Percentiles rank a stretch among this genome's conserved stretches.
phyloP scores from a whole-genome alignment of 495 filamentous ascomycete species.

The Penicillium maclennaniae region DNA sequence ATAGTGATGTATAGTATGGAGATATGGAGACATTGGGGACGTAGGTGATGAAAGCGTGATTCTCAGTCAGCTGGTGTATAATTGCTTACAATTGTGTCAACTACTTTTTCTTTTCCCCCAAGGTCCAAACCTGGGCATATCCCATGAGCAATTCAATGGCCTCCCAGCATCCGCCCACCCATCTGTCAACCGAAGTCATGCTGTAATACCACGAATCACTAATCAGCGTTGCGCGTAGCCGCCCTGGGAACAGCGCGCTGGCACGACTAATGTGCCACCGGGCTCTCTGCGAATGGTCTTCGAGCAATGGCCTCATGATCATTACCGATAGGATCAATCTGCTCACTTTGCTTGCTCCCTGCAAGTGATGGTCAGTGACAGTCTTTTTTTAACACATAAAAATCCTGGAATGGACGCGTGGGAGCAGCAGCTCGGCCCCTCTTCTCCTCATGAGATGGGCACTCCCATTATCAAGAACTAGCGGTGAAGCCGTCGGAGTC shows the following conservation, averaged over 20 bases:
- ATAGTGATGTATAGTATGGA: neutral
- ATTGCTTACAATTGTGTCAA: neutral
- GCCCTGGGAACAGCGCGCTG: neutral
- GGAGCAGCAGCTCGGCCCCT: neutral
- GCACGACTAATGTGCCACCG: neutral
- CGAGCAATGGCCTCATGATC: neutral
- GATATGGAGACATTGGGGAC: no score
- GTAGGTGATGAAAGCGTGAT: no score
- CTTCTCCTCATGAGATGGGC: neutral
- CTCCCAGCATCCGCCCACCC: neutral
- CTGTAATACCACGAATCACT: neutral
- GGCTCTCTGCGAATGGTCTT: neutral
- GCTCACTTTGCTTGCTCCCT: neutral
- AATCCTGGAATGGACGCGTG: neutral
- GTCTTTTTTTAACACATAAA: neutral
- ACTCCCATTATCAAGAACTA: conserved; percentile 8
- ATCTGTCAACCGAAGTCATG: neutral
- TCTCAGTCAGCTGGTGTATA: neutral
- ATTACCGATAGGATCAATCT: neutral
- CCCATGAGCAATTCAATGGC: neutral
- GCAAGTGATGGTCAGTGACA: neutral
- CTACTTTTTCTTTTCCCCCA: neutral
- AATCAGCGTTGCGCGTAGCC: neutral
- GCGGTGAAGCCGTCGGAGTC: conserved; percentile 18
- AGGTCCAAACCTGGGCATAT: neutral